Percentiles rank a stretch among this genome's conserved stretches.
phyloP scores from a whole-genome alignment of 352 stramenopile genomes.

The Thraustochytrium striatum region DNA sequence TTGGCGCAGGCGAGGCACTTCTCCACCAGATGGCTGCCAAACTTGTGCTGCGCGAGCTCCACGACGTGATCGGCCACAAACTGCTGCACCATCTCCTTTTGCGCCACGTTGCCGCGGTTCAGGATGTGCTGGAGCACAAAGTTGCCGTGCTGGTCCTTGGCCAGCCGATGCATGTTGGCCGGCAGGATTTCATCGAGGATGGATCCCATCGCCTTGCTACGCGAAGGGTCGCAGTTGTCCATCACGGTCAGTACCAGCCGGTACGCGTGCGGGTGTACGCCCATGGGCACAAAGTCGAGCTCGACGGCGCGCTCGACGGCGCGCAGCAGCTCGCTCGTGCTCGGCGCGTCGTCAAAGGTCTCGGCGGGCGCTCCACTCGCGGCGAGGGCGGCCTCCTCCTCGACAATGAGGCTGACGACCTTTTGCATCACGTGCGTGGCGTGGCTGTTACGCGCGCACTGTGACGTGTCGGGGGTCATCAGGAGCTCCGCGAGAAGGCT shows the following conservation, averaged over 20 bases:
- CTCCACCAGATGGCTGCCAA: constrained; percentile 47
- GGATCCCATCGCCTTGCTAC: neutral
- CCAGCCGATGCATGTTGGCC: constrained; percentile 4
- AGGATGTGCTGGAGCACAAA: constrained; percentile 31
- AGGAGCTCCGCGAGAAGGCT: constrained; percentile 12
- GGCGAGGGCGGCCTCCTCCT: neutral
- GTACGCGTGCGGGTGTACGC: constrained; percentile 19
- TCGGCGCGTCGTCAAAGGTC: neutral
- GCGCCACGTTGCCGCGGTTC: neutral
- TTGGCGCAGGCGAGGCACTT: constrained; percentile 25
- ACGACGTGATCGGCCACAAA: constrained; percentile 32
- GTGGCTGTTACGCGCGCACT: constrained; percentile 1
- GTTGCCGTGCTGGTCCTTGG: constrained; percentile 36
- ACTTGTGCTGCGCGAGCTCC: constrained; percentile 46
- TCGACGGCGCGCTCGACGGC: constrained; percentile 17
- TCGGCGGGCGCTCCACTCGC: neutral
- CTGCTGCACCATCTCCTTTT: neutral
- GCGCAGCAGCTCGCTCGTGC: neutral
- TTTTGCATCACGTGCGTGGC: constrained; percentile 47
- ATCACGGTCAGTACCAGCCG: constrained; percentile 26
- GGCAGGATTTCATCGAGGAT: constrained; percentile 16
- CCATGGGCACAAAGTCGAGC: neutral
- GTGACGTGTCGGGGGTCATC: neutral
- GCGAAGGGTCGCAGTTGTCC: constrained; percentile 28
- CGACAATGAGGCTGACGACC: constrained; percentile 26